Evolutionary conservation across 768 basidiomycete species (phyloP).

Genomic region (Phanerochaete carnosa): DNA sequence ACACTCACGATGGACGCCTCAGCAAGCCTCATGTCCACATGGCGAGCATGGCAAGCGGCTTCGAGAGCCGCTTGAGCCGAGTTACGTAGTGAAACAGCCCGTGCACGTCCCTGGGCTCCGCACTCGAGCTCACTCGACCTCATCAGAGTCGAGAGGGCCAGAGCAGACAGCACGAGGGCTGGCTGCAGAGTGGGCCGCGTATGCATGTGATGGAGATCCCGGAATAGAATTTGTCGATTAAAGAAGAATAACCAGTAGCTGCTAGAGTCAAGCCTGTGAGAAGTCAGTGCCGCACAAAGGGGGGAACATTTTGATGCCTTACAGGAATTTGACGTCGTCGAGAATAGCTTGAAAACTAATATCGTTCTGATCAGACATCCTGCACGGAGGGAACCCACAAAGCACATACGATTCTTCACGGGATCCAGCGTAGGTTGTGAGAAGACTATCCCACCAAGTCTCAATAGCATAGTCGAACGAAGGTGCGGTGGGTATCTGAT

Average conservation of each 20-base stretch:
- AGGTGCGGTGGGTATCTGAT: conserved; percentile 20
- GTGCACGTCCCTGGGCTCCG: conserved; percentile 48
- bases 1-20: conserved; percentile 66
- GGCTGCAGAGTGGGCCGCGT: conserved; percentile 62
- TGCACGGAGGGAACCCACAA: background rate
- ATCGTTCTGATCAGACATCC: background rate
- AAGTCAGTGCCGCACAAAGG: conserved; percentile 9
- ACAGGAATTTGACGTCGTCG: conserved; percentile 53
- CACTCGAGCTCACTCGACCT: conserved; percentile 66
- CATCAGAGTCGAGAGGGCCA: conserved; percentile 72
- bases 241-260: conserved; percentile 70
- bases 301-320: conserved; percentile 18
- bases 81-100: conserved; percentile 56
- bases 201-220: conserved; percentile 48
- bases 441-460: conserved; percentile 48
- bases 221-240: conserved; percentile 52
- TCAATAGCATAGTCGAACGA: conserved; percentile 32
- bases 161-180: conserved; percentile 60
- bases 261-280: conserved; percentile 55
- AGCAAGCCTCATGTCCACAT: conserved; percentile 59
- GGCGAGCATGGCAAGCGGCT: conserved; percentile 44
- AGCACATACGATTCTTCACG: conserved; percentile 41
- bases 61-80: conserved; percentile 55
- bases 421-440: conserved; percentile 36
- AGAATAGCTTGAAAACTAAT: conserved; percentile 46